phyloP scores from a whole-genome alignment of 2,329 filamentous ascomycete species.

The Cercospora berteroae region DNA sequence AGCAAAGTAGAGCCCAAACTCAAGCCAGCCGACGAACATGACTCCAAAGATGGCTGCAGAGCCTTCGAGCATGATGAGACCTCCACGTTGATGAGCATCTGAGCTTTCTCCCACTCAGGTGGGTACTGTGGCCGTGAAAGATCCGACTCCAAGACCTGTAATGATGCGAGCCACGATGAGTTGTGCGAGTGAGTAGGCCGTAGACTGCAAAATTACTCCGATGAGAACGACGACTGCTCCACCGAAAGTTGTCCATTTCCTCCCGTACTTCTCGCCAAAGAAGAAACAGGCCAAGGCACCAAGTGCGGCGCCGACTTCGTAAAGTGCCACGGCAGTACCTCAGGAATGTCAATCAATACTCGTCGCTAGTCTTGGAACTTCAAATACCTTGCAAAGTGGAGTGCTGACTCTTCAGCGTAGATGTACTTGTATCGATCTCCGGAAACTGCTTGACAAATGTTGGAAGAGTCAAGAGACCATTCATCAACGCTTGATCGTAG shows the following conservation, averaged over 20 bases:
- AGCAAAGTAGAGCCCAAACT: constrained; percentile 28
- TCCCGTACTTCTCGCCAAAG: constrained; percentile 43
- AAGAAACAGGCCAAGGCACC: constrained; percentile 42
- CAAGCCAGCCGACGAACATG: constrained; percentile 30
- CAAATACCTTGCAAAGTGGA: constrained; percentile 30
- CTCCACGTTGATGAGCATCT: constrained; percentile 24
- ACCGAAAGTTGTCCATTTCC: constrained; percentile 43
- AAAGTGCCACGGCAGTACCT: constrained; percentile 37
- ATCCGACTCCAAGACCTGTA: constrained; percentile 47
- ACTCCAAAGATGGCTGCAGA: constrained; percentile 28
- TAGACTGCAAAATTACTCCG: constrained; percentile 42
- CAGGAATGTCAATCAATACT: background rate
- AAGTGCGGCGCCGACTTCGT: constrained; percentile 32
- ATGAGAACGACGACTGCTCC: constrained; percentile 43
- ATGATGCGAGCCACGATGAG: constrained; percentile 53
- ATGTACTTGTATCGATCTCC: constrained; percentile 35
- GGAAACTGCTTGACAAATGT: constrained; percentile 44
- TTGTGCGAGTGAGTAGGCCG: constrained; percentile 43
- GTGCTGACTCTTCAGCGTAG: constrained; percentile 18
- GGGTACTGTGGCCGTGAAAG: constrained; percentile 29
- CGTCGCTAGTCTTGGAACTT: background rate
- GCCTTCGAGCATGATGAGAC: constrained; percentile 26
- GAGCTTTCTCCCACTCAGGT: constrained; percentile 26
- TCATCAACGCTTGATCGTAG: constrained; percentile 42
- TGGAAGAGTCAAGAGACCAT: constrained; percentile 43